These are phyloP conservation scores for Cunninghamia lanceolata DNA, from an alignment of 75 land plant species.

Conservation along the genomic window DNA sequence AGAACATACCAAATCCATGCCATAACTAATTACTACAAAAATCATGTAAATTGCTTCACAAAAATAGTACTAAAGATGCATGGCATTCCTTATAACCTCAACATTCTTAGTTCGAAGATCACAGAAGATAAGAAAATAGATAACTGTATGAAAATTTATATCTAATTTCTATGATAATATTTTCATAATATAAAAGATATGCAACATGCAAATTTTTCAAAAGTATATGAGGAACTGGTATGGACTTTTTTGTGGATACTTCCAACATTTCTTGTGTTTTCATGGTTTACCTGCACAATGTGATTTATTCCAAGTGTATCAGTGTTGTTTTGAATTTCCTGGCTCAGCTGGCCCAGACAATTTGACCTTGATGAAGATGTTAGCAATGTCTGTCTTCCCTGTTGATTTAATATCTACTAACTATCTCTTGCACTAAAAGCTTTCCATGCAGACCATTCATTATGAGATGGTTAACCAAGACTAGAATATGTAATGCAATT, in stretches of 20 bases:
- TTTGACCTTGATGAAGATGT: too few species aligned
- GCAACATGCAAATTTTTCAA: not conserved
- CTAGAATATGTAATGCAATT: too few species aligned
- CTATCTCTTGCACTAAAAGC: not conserved
- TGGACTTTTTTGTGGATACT: not conserved
- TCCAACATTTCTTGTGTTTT: too few species aligned
- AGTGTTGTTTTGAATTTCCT: not conserved
- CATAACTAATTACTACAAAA: not conserved
- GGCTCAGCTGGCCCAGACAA: too few species aligned
- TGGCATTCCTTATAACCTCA: not conserved
- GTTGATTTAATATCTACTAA: too few species aligned
- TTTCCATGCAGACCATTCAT: not conserved
- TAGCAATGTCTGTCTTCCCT: too few species aligned
- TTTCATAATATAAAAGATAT: too few species aligned
- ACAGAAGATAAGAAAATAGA: too few species aligned
- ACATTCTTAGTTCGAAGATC: not conserved
- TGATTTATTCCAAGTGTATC: too few species aligned
- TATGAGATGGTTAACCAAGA: not conserved
- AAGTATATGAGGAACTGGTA: constrained; percentile 7
- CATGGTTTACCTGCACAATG: too few species aligned
- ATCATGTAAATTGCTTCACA: not conserved
- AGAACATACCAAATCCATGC: not conserved
- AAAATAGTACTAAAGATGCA: not conserved
- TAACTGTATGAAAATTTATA: not conserved
- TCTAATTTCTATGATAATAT: not conserved